Evolutionary conservation across 257 asterid species (phyloP).

Genomic region (Sherardia arvensis): DNA sequence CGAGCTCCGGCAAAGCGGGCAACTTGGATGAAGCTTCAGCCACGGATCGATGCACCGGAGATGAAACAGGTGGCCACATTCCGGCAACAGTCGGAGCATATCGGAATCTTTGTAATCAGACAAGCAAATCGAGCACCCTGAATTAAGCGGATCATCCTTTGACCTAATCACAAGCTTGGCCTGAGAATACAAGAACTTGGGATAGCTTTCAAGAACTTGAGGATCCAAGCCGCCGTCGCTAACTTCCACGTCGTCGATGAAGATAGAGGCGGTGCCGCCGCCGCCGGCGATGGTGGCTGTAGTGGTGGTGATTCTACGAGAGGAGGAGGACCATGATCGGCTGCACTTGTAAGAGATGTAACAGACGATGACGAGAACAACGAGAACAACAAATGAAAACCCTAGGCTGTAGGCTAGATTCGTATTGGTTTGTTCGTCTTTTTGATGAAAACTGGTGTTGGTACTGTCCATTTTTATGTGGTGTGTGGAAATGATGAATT

Average conservation of each 20-base stretch:
- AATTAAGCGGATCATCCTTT: not conserved
- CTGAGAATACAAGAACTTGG: not conserved
- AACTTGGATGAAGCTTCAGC: conserved; percentile 38
- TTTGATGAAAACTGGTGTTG: not conserved
- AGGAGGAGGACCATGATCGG: not conserved
- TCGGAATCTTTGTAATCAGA: conserved; percentile 47
- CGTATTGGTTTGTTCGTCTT: not conserved
- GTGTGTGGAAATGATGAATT: not conserved
- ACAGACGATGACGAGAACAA: not conserved
- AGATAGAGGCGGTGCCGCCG: not conserved
- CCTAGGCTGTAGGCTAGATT: not conserved
- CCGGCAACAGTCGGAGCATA: conserved; percentile 39
- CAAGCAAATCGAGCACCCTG: conserved; percentile 48
- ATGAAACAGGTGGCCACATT: conserved; percentile 60
- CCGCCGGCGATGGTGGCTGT: not conserved
- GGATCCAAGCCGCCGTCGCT: not conserved
- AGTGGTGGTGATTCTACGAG: not conserved
- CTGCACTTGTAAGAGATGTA: not conserved
- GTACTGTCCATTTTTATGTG: not conserved
- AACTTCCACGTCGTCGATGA: not conserved
- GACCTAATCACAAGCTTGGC: not conserved
- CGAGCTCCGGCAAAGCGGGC: conserved; percentile 56
- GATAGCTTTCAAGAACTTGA: not conserved
- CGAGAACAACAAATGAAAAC: not conserved
- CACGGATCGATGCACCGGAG: conserved; percentile 55